These are phyloP conservation scores for Tarenaya hassleriana DNA, from an alignment of 345 rosid species.

Conservation along the genomic window DNA sequence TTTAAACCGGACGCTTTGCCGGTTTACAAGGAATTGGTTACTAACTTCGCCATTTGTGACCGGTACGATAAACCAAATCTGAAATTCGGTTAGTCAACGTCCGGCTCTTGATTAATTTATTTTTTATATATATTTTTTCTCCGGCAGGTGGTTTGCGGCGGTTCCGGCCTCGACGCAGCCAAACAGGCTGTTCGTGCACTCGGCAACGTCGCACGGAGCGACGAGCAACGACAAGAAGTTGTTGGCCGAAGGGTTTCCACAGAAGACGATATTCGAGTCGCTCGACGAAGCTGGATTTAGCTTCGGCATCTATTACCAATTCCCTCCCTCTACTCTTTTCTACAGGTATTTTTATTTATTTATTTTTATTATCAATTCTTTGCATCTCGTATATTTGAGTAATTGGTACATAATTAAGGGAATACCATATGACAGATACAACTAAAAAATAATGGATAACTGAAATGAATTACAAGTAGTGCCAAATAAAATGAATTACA, in stretches of 20 bases:
- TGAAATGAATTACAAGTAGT: too few species aligned
- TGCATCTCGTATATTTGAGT: too few species aligned
- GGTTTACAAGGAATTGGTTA: constrained; percentile 38
- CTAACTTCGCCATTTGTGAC: constrained; percentile 57
- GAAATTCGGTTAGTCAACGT: too few species aligned
- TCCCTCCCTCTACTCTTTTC: constrained; percentile 47
- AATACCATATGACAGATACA: too few species aligned
- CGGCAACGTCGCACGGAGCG: constrained; percentile 63
- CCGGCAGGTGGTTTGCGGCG: constrained; percentile 50
- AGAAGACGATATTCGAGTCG: constrained; percentile 57
- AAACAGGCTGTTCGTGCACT: constrained; percentile 46
- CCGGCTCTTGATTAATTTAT: not conserved
- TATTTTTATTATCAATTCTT: not conserved
- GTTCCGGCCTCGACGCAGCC: constrained; percentile 60
- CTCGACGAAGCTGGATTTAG: constrained; percentile 44
- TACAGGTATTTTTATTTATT: constrained; percentile 36
- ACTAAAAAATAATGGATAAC: too few species aligned
- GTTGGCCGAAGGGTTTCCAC: constrained; percentile 51
- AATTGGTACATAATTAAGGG: too few species aligned
- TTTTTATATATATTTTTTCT: not conserved
- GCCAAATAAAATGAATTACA: too few species aligned
- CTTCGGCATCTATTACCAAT: constrained; percentile 53
- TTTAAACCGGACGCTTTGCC: constrained; percentile 46
- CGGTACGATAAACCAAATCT: too few species aligned
- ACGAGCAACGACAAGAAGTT: constrained; percentile 36